Evolutionary conservation across 371 early-diverging fungal species (phyloP), one percentile per base, ranked within the genome.

Genomic region (Conidiobolus incongruus): DNA sequence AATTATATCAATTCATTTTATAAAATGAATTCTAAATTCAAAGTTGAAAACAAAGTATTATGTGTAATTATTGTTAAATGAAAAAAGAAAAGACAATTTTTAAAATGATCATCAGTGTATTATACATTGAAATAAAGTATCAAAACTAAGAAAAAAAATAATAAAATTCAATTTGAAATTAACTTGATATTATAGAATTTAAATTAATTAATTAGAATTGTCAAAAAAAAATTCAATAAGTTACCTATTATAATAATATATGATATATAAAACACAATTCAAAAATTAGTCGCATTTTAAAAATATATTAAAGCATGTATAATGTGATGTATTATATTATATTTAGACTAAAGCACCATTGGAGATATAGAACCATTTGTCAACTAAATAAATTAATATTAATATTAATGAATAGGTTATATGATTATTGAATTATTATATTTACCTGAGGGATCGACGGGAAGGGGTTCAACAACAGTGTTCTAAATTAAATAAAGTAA

Each of bases 291-390:
- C 10, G n/a, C 10, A 11, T 32, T 32, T 11, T 32, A 32, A 10
- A 36, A 36, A 12, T 36, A 19, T 36, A 36, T 36, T 36, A n/a
- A n/a, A n/a, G n/a, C n/a, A n/a, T n/a, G n/a, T n/a, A n/a, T n/a
- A n/a, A n/a, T n/a, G n/a, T n/a, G n/a, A n/a, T n/a, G n/a, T n/a
- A n/a, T 36, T 36, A 36, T 11, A 36, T 21, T 36, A 8, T 7
- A 36, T n/a, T 39, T 39, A 39, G 26, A 39, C 20, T 12, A 47
- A 38, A 22, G 53, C 42, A 40, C 75, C 80, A n/a, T n/a, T n/a
- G 33, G 78, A 77, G 58, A 91, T 77, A 70, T 78, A 94, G 77
- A 89, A 94, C 93, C 93, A 92, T 78, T 92, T 92, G 76, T 88
- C 86, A 52, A 92, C 74, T 32, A 73, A n/a, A n/a, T n/a, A n/a